Evolutionary conservation across 352 stramenopile genomes (phyloP), one percentile per base, ranked within the genome.

Genomic region (Phytophthora pini): DNA sequence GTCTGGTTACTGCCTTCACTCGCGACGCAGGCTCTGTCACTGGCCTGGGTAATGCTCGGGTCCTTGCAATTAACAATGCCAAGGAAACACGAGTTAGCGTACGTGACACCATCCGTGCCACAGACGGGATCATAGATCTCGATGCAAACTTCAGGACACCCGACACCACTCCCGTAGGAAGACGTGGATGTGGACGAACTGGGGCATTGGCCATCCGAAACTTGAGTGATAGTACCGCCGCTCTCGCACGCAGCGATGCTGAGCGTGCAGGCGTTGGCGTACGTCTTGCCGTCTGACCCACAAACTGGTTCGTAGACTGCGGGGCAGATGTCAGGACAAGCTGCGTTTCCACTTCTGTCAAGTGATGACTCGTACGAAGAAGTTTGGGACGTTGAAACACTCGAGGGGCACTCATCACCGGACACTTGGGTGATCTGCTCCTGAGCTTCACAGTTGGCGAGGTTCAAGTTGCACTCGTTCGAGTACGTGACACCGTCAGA

Each of bases 31-130:
- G 71, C 69, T 34, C 78, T 72, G 15, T 79, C 56, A 38, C 49
- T 45, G 10, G 75, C n/a, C 31, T 72, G 69, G 4, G 65, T 63
- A 6, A 84, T 49, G 13, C 27, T 46, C 0, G 72, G 27, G 17
- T 76, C 59, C 34, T 71, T 57, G 59, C 80, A 87, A 10, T 29
- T 50, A 3, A 65, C 78, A 48, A 72, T 80, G 15, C 29, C 48
- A 27, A 65, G 26, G 39, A 59, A 65, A 24, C 57, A 65, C 15
- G 47, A 59, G 29, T 65, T 65, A 24, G 48, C 2, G 48, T 65
- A 65, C 13, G 57, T 60, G 39, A 65, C 57, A 0, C 57, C 48
- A 26, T 65, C 57, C 9, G 57, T 46, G 15, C 57, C 57, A 10
- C 57, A 65, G 13, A 65, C 46, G 15, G 57, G 57, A 39, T 46